Percentiles rank a stretch among this genome's conserved stretches.
phyloP scores from a whole-genome alignment of 495 filamentous ascomycete genomes.

The Lasiosphaeria ovina region DNA sequence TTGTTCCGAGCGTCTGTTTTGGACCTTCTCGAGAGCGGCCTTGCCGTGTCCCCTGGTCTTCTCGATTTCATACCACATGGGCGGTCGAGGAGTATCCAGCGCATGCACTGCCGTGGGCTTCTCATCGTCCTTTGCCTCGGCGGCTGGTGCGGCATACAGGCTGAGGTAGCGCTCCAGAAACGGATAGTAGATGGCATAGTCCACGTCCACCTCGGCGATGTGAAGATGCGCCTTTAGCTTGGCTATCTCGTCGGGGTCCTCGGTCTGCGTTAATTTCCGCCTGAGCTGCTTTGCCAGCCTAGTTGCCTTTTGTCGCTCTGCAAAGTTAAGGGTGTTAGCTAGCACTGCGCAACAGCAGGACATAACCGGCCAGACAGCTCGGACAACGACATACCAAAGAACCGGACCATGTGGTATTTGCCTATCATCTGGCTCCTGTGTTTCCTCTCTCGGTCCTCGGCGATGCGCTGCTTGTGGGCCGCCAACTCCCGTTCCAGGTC shows the following conservation, averaged over 20 bases:
- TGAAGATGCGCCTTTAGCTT: conserved; percentile 60
- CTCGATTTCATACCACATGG: conserved; percentile 70
- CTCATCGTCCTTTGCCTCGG: conserved; percentile 22
- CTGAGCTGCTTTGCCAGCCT: conserved; percentile 64
- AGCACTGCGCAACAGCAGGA: no score
- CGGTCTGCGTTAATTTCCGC: conserved; percentile 49
- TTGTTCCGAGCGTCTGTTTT: conserved; percentile 42
- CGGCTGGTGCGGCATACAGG: conserved; percentile 52
- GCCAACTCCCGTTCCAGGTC: conserved; percentile 79
- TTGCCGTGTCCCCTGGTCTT: conserved; percentile 63
- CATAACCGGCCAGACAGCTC: not conserved
- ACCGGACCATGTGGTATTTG: conserved; percentile 92
- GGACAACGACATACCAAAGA: conserved; percentile 62
- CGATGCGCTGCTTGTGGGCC: conserved; percentile 71
- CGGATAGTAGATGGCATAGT: conserved; percentile 83
- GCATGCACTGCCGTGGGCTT: conserved; percentile 33
- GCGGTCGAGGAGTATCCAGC: conserved; percentile 44
- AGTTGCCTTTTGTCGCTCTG: conserved; percentile 83
- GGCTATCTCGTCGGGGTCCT: conserved; percentile 48
- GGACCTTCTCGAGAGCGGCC: conserved; percentile 48
- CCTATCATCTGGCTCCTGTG: conserved; percentile 69
- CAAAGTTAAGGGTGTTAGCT: not conserved
- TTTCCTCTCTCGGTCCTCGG: conserved; percentile 53
- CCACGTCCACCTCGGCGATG: conserved; percentile 71
- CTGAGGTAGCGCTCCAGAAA: conserved; percentile 75